Base-by-base conservation (phyloP, 2,329 filamentous ascomycete species). In the Metarhizium brunneum region DNA sequence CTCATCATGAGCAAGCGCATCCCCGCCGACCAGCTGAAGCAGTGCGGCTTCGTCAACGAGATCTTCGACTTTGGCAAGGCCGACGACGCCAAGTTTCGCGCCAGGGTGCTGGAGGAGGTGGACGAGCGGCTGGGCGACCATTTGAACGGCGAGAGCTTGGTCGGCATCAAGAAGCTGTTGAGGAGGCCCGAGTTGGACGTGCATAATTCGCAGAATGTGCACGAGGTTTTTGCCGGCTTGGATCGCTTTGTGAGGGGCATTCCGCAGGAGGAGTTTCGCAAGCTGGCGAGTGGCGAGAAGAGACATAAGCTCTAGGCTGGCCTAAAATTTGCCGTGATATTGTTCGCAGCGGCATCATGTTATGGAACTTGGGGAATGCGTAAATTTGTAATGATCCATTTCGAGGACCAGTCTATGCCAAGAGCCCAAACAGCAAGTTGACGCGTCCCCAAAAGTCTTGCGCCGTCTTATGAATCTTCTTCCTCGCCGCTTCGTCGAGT, bases 1-100 rank as follows among this genome's bases (percentile, higher is more conserved):
- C 79, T 97, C 13, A 85, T 99, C 62, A 94, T 95, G 87, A 91
- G 87, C 65, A 88, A 87, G 70, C 80, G 85, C 48, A 88, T 97
- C 63, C 69, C 77, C 0, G 82, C 82, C 35, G 82, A 86, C 29
- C 90, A 95, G 66, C 77, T 97, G 35, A 76, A 92, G 59, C 74
- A 79, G 8, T 80, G 82, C 2, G 92, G 92, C 0, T 97, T 90
- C 65, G 89, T 95, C 48, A 97, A 96, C 65, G 88, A 86, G 70
- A 79, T 96, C 16, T 87, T 96, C 61, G 73, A 75, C 13, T 74
- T 76, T 11, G 72, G 78, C 56, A 73, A 77, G 59, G 85, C 79
- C 29, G 83, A 91, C 61, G 81, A 83, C 56, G 82, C 75, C 0
- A 83, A 79, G 60, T 97, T 99, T 65, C 69, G 86, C 61, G 76